Conservation (phyloP, 176 grass and related monocot genomes). For the Bolboschoenus planiculmis region DNA sequence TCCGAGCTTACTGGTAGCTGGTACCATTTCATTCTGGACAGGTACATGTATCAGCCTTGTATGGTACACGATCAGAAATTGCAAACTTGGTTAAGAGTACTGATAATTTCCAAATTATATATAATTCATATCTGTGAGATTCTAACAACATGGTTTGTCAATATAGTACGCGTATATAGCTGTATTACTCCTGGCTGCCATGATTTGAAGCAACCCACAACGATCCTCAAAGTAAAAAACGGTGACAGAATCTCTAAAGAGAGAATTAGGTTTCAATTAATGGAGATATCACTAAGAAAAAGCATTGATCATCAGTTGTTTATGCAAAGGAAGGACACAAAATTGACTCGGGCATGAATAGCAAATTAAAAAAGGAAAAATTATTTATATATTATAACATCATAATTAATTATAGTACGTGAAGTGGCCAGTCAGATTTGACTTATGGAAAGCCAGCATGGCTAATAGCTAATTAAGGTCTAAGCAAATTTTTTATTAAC, state of each 20-base stretch:
- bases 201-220: not conserved
- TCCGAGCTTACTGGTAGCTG: not conserved
- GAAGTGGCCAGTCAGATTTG: not conserved
- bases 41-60: not conserved
- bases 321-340: conserved; percentile 2
- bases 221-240: not conserved
- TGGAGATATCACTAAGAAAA: not conserved
- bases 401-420: not conserved
- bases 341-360: not conserved
- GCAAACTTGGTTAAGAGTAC: not conserved
- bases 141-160: not conserved
- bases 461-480: not conserved
- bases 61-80: not conserved
- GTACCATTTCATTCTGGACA: not conserved
- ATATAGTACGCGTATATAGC: not conserved
- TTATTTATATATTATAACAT: too few species aligned
- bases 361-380: not conserved
- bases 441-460: not conserved
- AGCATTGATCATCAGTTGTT: not conserved
- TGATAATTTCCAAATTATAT: not conserved
- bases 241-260: not conserved
- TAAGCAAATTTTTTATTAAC: not conserved
- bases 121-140: not conserved
- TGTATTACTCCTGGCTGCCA: not conserved
- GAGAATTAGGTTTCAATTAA: not conserved